Percentiles rank a stretch among this genome's conserved stretches.
These are phyloP conservation scores for Stephania cephalantha DNA, from an alignment of 164 flowering plant species.

Conservation along the genomic window DNA sequence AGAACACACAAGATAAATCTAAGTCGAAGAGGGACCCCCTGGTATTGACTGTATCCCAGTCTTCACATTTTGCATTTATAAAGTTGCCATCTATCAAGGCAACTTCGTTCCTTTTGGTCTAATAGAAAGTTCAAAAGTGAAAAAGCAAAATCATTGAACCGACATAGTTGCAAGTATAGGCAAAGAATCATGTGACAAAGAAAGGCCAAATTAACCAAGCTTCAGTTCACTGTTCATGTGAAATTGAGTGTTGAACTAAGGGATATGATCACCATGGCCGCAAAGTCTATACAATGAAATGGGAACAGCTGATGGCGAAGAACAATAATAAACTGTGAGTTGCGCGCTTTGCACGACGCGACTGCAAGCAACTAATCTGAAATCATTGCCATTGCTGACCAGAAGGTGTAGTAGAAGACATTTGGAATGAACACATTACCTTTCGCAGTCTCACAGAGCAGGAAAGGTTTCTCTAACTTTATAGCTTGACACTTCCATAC, in stretches of 20 bases:
- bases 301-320: background rate
- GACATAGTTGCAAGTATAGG: background rate
- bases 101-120: background rate
- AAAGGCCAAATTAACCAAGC: background rate
- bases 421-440: too few species aligned
- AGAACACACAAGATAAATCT: background rate
- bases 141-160: background rate
- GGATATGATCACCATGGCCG: background rate
- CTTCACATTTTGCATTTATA: background rate
- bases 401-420: too few species aligned
- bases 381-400: background rate
- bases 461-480: too few species aligned
- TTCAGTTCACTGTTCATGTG: background rate
- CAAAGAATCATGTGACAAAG: background rate
- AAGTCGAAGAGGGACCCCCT: background rate
- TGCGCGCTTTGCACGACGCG: background rate
- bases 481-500: too few species aligned
- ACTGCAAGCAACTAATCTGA: background rate
- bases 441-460: too few species aligned
- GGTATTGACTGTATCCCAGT: background rate
- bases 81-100: background rate
- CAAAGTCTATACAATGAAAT: background rate
- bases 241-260: background rate
- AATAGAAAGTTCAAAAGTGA: background rate
- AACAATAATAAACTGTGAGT: background rate